Conservation (phyloP, 257 asterid species). For the Paulownia fortunei region DNA sequence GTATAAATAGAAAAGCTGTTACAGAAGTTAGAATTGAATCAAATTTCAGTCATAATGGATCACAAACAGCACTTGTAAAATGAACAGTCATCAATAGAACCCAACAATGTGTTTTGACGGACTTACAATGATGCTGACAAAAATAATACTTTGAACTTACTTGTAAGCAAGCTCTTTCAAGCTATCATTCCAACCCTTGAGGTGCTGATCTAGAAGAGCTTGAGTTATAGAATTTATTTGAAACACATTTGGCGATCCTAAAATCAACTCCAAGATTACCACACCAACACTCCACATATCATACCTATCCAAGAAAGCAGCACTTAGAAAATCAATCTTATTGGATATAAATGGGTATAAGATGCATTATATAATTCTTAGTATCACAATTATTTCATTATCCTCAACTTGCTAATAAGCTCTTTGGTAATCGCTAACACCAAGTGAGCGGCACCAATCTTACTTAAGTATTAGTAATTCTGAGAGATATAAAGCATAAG, state of each 20-base stretch:
- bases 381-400: conserved; percentile 1
- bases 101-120: not conserved
- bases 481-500: not conserved
- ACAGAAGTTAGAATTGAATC: not conserved
- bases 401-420: conserved; percentile 10
- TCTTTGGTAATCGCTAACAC: not conserved
- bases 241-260: conserved; percentile 95
- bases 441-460: not conserved
- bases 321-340: conserved; percentile 27
- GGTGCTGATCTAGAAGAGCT: conserved; percentile 88
- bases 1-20: not conserved
- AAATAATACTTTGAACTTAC: conserved; percentile 54
- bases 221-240: conserved; percentile 84
- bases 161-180: conserved; percentile 93
- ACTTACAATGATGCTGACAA: conserved; percentile 6
- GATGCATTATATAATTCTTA: not conserved
- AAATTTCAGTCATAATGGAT: conserved; percentile 1
- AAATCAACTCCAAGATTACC: conserved; percentile 84
- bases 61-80: conserved; percentile 7
- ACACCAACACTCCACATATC: conserved; percentile 99
- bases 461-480: conserved; percentile 9
- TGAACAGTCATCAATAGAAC: conserved; percentile 14
- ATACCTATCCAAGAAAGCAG: conserved; percentile 64
- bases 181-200: conserved; percentile 91
- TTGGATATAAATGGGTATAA: conserved; percentile 4